Base-by-base conservation (phyloP, 345 rosid genomes). In the Physaria fendleri region DNA sequence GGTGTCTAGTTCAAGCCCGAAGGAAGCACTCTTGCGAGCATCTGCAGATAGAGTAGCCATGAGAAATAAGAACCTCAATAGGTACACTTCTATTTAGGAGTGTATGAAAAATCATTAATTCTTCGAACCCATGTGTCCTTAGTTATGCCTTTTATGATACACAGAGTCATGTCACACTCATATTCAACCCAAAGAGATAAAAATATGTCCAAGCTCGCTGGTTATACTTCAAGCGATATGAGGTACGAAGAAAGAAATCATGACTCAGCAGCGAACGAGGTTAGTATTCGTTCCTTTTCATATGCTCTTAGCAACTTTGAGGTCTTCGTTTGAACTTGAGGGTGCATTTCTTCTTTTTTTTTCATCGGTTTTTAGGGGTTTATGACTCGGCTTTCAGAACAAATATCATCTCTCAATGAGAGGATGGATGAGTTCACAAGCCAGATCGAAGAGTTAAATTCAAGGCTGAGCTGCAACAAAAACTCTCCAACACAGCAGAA, bases 341-440 rank as follows among this genome's bases (percentile, higher is more conserved):
- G 11, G 23, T 22, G 35, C 47, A 24, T 15, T 42, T 56, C 27
- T 54, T 58, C n/a, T 59, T 48, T 27, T 48, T 27, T 41, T 64
- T 47, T 45, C 39, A 10, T 35, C 20, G 22, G 17, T 43, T 12
- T 41, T 20, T 34, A 87, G 99, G 95, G 82, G 56, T 79, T 73
- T 57, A 62, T 85, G 42, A 78, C 90, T 71, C 95, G 85, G 67
- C 97, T 94, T 71, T 87, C 87, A 2, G 96, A 94, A 45, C 99
- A 87, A 65, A 94, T 94, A 55, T 82, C 95, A 30, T 72, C 87
- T 0, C 83, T 94, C 54, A 78, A 79, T 64, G 99, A 87, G 48
- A 81, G 93, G 73, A 87, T 94, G 90, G 97, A 90, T 27, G 99
- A 90, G 72, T 94, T 90, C 73, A 87, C 95, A 9, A 48, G 58